phyloP scores from a whole-genome alignment of 2,329 filamentous ascomycete species.

The Xylariaceae sp. region DNA sequence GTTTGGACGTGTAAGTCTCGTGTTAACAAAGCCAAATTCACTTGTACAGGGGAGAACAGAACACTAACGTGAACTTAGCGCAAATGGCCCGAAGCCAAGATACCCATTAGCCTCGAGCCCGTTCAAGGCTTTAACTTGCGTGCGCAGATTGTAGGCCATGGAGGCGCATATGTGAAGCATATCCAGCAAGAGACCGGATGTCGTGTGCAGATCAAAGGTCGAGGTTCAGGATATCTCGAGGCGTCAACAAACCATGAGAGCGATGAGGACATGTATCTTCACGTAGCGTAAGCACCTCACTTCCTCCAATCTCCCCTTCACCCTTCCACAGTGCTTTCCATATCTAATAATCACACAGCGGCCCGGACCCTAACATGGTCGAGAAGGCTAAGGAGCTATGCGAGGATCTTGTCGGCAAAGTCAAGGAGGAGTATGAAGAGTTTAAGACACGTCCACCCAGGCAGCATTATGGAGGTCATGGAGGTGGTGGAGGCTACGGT shows the following conservation, averaged over 20 bases:
- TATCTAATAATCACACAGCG: slow-evolving; percentile 60
- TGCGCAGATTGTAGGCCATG: slow-evolving; percentile 93
- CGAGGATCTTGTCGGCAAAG: slow-evolving; percentile 84
- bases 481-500: too few species aligned
- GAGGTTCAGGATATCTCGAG: slow-evolving; percentile 93
- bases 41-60: slow-evolving; percentile 8
- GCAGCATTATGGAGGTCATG: slow-evolving; percentile 60
- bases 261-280: slow-evolving; percentile 95
- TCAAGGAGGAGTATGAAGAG: slow-evolving; percentile 86
- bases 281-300: slow-evolving; percentile 77
- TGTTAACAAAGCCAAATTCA: not conserved
- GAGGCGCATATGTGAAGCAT: slow-evolving; percentile 95
- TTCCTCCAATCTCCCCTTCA: not conserved
- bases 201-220: slow-evolving; percentile 97
- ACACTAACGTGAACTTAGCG: slow-evolving; percentile 63
- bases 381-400: slow-evolving; percentile 87
- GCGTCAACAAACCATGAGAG: slow-evolving; percentile 86
- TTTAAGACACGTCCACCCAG: slow-evolving; percentile 85
- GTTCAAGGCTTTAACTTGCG: slow-evolving; percentile 94
- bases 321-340: not conserved
- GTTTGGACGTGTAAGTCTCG: slow-evolving; percentile 76
- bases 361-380: slow-evolving; percentile 86
- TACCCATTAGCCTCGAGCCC: slow-evolving; percentile 88
- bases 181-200: slow-evolving; percentile 96
- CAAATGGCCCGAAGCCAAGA: slow-evolving; percentile 98